Evolutionary conservation across 1,284 basidiomycete species (phyloP), one percentile per base, ranked within the genome.

Genomic region (Filobasidium uniguttulatum): DNA sequence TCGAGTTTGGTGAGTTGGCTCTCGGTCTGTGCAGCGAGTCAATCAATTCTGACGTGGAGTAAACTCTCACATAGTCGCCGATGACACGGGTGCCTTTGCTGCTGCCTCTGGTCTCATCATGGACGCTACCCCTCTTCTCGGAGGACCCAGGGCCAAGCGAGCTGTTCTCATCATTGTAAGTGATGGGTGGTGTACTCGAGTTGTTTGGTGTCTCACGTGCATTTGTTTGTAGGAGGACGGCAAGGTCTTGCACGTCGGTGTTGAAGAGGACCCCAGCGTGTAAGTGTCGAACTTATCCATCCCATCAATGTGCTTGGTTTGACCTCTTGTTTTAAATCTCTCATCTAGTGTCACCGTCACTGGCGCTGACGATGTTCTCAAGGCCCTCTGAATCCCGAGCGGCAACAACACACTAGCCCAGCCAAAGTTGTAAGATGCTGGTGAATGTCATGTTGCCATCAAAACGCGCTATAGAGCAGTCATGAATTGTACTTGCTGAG

Each of bases 61-160:
- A 8, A 8, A 38, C 23, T 40, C 9, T 17, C 31, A 9, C 26
- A 22, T 10, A 52, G 75, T 82, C 56, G 77, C 80, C 17, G 83
- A 86, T 59, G 81, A 85, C 62, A 70, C 72, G 48, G 80, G 73
- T 34, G 65, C 73, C 3, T 78, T 83, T 60, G 70, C 74, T 28
- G 68, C 74, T 12, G 70, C 75, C 2, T 64, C 82, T 34, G 82
- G 82, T 6, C 70, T 84, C 51, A 61, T 78, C 48, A 78, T 82
- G 55, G 81, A 84, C 59, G 81, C 78, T 2, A 72, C 75, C 6
- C 65, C 69, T 2, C 59, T 77, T 25, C 74, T 86, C 23, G 83
- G 82, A 40, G 74, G 72, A 14, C 75, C 75, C 10, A 79, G 82
- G 49, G 72, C 81, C 34, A 80, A 82, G 76, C 81, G 80, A 52